Percentiles rank a stretch among this genome's conserved stretches.
phyloP scores from a whole-genome alignment of 2,329 filamentous ascomycete species.

The Cladophialophora immunda region DNA sequence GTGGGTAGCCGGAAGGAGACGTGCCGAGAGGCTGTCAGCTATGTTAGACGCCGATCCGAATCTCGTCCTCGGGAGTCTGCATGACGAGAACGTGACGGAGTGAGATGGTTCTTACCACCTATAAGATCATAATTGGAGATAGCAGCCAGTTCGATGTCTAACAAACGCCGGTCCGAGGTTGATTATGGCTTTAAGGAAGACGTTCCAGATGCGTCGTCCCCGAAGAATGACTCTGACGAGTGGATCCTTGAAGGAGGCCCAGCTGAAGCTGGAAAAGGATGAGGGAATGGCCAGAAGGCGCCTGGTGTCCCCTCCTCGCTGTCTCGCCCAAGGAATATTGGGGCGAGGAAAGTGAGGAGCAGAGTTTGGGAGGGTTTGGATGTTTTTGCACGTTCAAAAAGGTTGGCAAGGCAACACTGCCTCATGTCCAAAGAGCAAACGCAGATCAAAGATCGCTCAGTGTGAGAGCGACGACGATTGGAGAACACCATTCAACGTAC shows the following conservation, averaged over 20 bases:
- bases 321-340: neutral
- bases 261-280: neutral
- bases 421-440: neutral
- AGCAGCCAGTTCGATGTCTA: neutral
- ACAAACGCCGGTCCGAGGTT: neutral
- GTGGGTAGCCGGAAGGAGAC: conserved; percentile 68
- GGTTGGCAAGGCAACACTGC: neutral
- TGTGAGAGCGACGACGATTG: neutral
- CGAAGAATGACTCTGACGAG: neutral
- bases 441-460: neutral
- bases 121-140: neutral
- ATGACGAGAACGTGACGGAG: conserved; percentile 34
- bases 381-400: neutral
- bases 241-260: neutral
- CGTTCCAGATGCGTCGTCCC: neutral
- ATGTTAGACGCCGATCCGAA: conserved; percentile 45
- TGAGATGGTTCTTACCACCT: conserved; percentile 1
- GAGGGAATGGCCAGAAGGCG: neutral
- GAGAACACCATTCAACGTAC: neutral
- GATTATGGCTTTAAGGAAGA: neutral
- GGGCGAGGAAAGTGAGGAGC: neutral
- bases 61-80: conserved; percentile 27
- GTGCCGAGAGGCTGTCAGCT: conserved; percentile 62
- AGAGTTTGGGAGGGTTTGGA: neutral
- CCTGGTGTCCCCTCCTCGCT: neutral